A percentile compares a stretch with the other conserved stretches of the same genome.
phyloP scores from a whole-genome alignment of 2,329 filamentous ascomycete species.

The Rutstroemia sp. region DNA sequence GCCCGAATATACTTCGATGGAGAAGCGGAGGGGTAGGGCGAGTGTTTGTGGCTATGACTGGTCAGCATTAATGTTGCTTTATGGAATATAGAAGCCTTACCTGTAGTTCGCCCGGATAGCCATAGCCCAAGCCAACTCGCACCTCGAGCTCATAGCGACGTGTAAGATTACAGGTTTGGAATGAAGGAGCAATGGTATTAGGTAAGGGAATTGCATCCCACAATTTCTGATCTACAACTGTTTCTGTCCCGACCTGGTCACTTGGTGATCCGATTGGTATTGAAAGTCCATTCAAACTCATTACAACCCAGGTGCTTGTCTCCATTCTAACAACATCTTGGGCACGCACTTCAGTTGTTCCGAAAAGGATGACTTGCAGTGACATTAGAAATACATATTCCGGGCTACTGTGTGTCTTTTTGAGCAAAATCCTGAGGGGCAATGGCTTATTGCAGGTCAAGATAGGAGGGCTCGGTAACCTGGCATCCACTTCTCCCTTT shows the following conservation, averaged over 20 bases:
- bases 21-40: constrained; percentile 70
- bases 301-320: constrained; percentile 66
- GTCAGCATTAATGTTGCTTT: constrained; percentile 9
- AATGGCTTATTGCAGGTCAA: constrained; percentile 83
- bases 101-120: constrained; percentile 42
- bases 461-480: constrained; percentile 79
- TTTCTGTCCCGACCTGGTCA: constrained; percentile 56
- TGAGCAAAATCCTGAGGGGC: constrained; percentile 72
- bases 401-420: constrained; percentile 61
- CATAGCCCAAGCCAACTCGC: constrained; percentile 70
- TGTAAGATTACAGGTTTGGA: constrained; percentile 80
- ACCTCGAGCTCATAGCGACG: constrained; percentile 80
- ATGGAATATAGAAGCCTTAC: constrained; percentile 12
- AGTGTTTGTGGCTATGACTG: constrained; percentile 60
- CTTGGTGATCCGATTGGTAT: constrained; percentile 59
- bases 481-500: constrained; percentile 67
- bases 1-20: constrained; percentile 78
- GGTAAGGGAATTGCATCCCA: constrained; percentile 72
- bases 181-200: constrained; percentile 80
- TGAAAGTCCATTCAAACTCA: constrained; percentile 62
- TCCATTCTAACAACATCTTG: constrained; percentile 68
- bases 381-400: constrained; percentile 70
- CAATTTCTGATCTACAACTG: constrained; percentile 58
- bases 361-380: constrained; percentile 75
- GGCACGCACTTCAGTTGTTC: constrained; percentile 71